phyloP scores from a whole-genome alignment of 768 basidiomycete species.

The Suillus sp. region DNA sequence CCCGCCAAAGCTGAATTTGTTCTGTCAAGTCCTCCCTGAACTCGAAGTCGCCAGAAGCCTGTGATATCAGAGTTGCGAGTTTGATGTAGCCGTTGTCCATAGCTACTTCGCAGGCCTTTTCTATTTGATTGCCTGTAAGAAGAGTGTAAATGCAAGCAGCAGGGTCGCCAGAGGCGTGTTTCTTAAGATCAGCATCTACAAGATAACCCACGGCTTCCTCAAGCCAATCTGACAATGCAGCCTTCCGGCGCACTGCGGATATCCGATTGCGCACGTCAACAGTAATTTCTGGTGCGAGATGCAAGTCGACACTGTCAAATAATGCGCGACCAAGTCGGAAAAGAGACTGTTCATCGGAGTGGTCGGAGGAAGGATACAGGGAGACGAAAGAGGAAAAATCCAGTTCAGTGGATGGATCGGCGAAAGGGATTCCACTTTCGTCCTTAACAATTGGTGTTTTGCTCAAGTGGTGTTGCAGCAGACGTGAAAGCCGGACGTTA shows the following conservation, averaged over 20 bases:
- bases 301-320: constrained; percentile 82
- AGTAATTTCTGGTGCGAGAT: constrained; percentile 52
- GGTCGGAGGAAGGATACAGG: constrained; percentile 71
- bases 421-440: constrained; percentile 69
- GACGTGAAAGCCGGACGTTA: constrained; percentile 51
- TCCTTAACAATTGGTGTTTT: constrained; percentile 73
- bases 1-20: constrained; percentile 84
- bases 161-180: constrained; percentile 43
- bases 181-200: constrained; percentile 72
- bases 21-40: constrained; percentile 72
- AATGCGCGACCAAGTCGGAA: constrained; percentile 89
- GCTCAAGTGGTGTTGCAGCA: constrained; percentile 76
- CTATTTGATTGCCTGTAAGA: constrained; percentile 87
- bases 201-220: constrained; percentile 66
- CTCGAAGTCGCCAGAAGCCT: constrained; percentile 75
- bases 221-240: constrained; percentile 84
- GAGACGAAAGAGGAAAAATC: constrained; percentile 78
- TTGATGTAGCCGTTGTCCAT: constrained; percentile 77
- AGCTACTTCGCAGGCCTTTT: constrained; percentile 75
- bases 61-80: constrained; percentile 86
- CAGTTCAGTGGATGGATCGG: constrained; percentile 61
- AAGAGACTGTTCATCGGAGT: constrained; percentile 71
- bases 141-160: constrained; percentile 68
- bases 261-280: constrained; percentile 67
- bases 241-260: constrained; percentile 67